Conservation (phyloP, 1,284 basidiomycete species). For the Pholiota adiposa region DNA sequence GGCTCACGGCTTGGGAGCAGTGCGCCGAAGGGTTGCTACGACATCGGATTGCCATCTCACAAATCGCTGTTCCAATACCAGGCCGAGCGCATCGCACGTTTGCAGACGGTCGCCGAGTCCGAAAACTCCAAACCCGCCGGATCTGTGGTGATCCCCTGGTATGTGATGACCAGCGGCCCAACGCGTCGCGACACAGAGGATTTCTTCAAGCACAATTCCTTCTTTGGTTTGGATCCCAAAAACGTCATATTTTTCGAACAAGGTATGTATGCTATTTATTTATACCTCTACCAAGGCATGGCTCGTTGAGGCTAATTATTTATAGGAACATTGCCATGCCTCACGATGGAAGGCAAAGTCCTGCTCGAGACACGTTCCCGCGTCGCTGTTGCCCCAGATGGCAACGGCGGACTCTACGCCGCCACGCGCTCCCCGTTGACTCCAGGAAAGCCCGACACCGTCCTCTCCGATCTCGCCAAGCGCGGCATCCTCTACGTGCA, state of each 20-base stretch:
- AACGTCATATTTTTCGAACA: conserved; percentile 98
- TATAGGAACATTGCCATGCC: conserved; percentile 91
- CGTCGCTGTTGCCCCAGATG: conserved; percentile 94
- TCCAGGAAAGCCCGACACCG: conserved; percentile 66
- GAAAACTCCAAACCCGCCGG: conserved; percentile 55
- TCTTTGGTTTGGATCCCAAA: conserved; percentile 83
- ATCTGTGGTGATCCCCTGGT: conserved; percentile 86
- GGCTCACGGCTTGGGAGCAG: conserved; percentile 93
- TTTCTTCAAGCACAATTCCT: conserved; percentile 81
- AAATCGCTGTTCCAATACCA: conserved; percentile 97
- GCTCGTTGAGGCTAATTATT: conserved; percentile 11
- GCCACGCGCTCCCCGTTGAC: conserved; percentile 84
- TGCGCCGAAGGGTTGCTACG: conserved; percentile 97
- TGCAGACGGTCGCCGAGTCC: conserved; percentile 79
- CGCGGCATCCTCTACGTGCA: conserved; percentile 91
- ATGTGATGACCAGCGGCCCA: conserved; percentile 99
- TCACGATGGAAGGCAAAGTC: conserved; percentile 95
- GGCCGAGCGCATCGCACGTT: conserved; percentile 88
- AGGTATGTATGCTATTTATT: conserved; percentile 57
- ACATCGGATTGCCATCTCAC: conserved; percentile 92
- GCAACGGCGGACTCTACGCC: conserved; percentile 97
- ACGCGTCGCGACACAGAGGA: conserved; percentile 87
- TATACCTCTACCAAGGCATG: conserved; percentile 3
- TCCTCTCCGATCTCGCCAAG: conserved; percentile 81
- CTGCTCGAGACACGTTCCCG: conserved; percentile 78